These are phyloP conservation scores for Diaporthe citriasiana DNA, from an alignment of 2,329 filamentous ascomycete genomes.

Conservation along the genomic window DNA sequence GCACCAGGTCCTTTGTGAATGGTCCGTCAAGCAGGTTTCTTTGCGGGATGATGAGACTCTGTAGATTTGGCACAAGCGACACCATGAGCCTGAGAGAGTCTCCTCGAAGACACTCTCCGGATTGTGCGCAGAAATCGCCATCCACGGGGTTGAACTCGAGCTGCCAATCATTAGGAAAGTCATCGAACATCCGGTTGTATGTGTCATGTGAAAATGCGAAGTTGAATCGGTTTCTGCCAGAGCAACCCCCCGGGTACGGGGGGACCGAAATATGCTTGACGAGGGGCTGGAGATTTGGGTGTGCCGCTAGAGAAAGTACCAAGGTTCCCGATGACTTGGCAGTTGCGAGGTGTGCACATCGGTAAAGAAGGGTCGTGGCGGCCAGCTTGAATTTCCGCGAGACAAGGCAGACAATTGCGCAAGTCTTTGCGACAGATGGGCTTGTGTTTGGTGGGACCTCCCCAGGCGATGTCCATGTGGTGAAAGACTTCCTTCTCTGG, in stretches of 20 bases:
- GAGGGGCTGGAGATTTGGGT: background rate
- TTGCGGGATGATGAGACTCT: background rate
- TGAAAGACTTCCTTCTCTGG: background rate
- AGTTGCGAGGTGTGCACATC: background rate
- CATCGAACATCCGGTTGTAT: background rate
- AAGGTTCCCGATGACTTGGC: background rate
- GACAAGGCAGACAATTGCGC: slow-evolving; percentile 2
- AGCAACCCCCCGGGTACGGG: accelerated
- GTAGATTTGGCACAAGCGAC: background rate
- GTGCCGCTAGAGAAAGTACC: background rate
- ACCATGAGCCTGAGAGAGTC: background rate
- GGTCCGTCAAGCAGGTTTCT: background rate
- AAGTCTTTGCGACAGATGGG: background rate
- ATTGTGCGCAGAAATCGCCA: background rate
- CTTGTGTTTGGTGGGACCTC: too few relatives aligned
- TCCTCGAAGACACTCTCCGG: background rate
- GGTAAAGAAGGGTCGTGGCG: slow-evolving; percentile 23
- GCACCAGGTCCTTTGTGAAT: background rate
- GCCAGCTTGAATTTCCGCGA: background rate
- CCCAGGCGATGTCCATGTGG: background rate
- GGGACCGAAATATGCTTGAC: background rate
- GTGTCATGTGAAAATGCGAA: background rate
- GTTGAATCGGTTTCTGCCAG: too few relatives aligned
- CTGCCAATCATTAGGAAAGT: too few relatives aligned
- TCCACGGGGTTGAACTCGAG: too few relatives aligned